phyloP scores from a whole-genome alignment of 1,284 basidiomycete genomes.

The Ceratobasidium sp. region DNA sequence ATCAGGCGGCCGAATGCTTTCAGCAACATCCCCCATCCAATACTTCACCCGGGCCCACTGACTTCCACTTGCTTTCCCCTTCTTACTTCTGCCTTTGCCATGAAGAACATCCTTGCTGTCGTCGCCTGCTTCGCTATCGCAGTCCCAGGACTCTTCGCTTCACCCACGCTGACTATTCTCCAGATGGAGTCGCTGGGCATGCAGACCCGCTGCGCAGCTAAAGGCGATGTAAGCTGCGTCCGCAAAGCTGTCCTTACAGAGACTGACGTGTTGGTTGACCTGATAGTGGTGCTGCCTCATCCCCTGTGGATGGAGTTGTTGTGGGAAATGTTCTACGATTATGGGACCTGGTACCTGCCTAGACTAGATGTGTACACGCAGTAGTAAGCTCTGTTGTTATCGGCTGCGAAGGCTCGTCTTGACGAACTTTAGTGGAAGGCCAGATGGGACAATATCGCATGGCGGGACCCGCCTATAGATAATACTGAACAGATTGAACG shows the following conservation, averaged over 20 bases:
- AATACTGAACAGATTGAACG: too few species aligned
- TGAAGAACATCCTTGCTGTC: background rate
- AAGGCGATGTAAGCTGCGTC: background rate
- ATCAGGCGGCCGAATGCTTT: too few species aligned
- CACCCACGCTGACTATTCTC: background rate
- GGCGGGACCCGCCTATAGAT: too few species aligned
- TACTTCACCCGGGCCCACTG: background rate
- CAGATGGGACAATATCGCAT: too few species aligned
- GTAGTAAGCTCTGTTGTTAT: too few species aligned
- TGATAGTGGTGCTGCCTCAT: background rate
- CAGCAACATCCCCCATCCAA: too few species aligned
- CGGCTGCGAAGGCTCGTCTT: too few species aligned
- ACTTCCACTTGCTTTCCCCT: background rate
- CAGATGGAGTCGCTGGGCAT: too few species aligned
- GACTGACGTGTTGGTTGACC: background rate
- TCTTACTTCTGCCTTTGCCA: background rate
- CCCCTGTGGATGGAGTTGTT: background rate
- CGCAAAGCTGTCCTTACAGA: too few species aligned
- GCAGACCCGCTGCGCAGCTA: background rate
- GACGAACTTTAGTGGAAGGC: too few species aligned
- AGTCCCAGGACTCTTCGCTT: background rate
- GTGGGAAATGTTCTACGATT: background rate
- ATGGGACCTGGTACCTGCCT: background rate
- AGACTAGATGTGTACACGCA: background rate
- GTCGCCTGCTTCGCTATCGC: background rate